Evolutionary conservation across 345 rosid genomes (phyloP), one percentile per base, ranked within the genome.

Genomic region (Euclidium syriacum): DNA sequence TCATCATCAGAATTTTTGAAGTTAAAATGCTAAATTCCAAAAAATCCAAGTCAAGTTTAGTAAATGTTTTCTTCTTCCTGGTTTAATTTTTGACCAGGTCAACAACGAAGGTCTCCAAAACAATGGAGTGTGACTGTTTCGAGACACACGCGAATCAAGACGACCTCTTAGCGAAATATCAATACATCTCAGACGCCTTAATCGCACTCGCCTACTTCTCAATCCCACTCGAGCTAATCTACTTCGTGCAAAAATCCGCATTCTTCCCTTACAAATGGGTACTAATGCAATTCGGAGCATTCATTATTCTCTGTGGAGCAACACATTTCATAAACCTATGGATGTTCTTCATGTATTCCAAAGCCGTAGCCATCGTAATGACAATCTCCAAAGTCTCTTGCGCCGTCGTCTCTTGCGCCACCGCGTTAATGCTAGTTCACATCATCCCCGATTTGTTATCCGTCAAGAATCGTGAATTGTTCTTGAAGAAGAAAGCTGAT

Each of bases 261-360:
- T 83, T 88, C 83, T 88, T 86, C 77, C 98, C 98, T 0, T 92
- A 92, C 68, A 77, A 86, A 82, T 86, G 96, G 96, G 98, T 92
- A 61, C 95, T 92, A 2, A 78, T 88, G 95, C 98, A 88, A 75
- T 92, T 92, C 42, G 95, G 98, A 29, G 94, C 95, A 40, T 92
- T 92, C 39, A 92, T 92, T 68, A 80, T 92, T 53, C 95, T 88
- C 36, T 92, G 98, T 56, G 98, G 98, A 36, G 94, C 95, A 3
- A 92, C 98, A 3, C 98, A 92, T 74, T 85, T 88, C 62, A 92
- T 92, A 50, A 88, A 78, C 72, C 65, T 92, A 17, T 92, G 98
- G 98, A 92, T 90, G 18, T 82, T 86, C 53, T 68, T 77, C 41
- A 68, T 85, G 83, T 91, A 91, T 49, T 78, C 98, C 22, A 91